These are phyloP conservation scores for Colletotrichum sp. DNA, from an alignment of 2,329 filamentous ascomycete species.

Conservation along the genomic window DNA sequence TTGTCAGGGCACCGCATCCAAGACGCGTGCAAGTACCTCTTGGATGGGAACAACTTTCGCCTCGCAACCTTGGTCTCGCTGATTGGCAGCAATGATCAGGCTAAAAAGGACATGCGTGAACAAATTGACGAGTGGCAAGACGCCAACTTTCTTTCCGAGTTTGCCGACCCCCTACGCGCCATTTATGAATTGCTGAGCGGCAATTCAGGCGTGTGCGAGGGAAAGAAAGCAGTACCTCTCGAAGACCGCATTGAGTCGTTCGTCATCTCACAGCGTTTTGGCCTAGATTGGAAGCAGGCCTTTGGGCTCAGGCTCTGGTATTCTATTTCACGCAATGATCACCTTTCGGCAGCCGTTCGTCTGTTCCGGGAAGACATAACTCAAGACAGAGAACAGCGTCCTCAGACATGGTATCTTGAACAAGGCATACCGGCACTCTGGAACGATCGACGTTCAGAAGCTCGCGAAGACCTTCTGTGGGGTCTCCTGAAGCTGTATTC, in stretches of 20 bases:
- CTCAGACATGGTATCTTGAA: slow-evolving; percentile 74
- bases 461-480: slow-evolving; percentile 82
- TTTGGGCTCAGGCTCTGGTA: slow-evolving; percentile 95
- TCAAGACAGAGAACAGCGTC: slow-evolving; percentile 73
- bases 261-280: slow-evolving; percentile 81
- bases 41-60: slow-evolving; percentile 78
- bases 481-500: slow-evolving; percentile 84
- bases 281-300: slow-evolving; percentile 89
- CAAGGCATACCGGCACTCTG: slow-evolving; percentile 63
- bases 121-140: slow-evolving; percentile 88
- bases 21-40: slow-evolving; percentile 81
- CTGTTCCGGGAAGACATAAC: slow-evolving; percentile 77
- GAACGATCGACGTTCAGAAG: slow-evolving; percentile 61
- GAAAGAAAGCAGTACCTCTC: slow-evolving; percentile 71
- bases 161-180: slow-evolving; percentile 81
- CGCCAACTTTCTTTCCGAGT: slow-evolving; percentile 84
- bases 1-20: slow-evolving; percentile 80
- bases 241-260: slow-evolving; percentile 86
- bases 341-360: slow-evolving; percentile 74
- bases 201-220: slow-evolving; percentile 83
- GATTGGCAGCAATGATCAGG: slow-evolving; percentile 74
- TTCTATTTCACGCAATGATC: slow-evolving; percentile 70
- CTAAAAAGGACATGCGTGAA: slow-evolving; percentile 75
- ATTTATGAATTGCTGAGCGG: slow-evolving; percentile 90
- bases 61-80: slow-evolving; percentile 86